phyloP scores from a whole-genome alignment of 2,329 filamentous ascomycete genomes.

The Calcarisporium arbuscula region DNA sequence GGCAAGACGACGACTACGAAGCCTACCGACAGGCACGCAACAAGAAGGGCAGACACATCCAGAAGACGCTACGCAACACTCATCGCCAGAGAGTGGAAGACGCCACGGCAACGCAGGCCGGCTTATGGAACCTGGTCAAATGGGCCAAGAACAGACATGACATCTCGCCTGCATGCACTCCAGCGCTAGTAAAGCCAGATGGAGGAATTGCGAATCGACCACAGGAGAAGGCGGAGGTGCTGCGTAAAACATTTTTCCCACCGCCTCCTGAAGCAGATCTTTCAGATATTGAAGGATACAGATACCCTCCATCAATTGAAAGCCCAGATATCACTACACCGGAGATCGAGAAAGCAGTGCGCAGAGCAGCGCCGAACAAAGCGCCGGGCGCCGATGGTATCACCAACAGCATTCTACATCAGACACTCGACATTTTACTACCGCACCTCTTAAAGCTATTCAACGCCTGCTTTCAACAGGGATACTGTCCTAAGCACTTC shows the following conservation, averaged over 20 bases:
- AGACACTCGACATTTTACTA: constrained; percentile 11
- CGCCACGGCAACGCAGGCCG: background rate
- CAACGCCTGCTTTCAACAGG: constrained; percentile 11
- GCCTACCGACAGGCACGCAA: constrained; percentile 12
- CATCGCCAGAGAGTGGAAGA: constrained; percentile 8
- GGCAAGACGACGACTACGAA: constrained; percentile 11
- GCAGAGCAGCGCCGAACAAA: constrained; percentile 14
- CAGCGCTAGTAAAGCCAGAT: too few species aligned
- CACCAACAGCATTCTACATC: constrained; percentile 13
- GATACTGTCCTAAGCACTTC: constrained; percentile 13
- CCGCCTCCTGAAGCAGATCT: constrained; percentile 5
- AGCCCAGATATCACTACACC: constrained; percentile 1
- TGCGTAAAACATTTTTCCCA: constrained; percentile 5
- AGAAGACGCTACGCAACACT: constrained; percentile 11
- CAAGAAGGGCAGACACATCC: constrained; percentile 14
- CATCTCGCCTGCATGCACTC: too few species aligned
- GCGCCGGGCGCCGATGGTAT: constrained; percentile 13
- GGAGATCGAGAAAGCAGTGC: constrained; percentile 3
- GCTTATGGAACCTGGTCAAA: constrained; percentile 2
- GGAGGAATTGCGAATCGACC: too few species aligned
- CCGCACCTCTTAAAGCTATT: constrained; percentile 11
- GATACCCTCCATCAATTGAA: constrained; percentile 6
- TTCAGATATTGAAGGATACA: constrained; percentile 5
- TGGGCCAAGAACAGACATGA: too few species aligned
- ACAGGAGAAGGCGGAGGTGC: constrained; percentile 4